Percentiles rank a stretch among this genome's conserved stretches.
phyloP scores from a whole-genome alignment of 2,329 filamentous ascomycete genomes.

The Seiridium unicorne region DNA sequence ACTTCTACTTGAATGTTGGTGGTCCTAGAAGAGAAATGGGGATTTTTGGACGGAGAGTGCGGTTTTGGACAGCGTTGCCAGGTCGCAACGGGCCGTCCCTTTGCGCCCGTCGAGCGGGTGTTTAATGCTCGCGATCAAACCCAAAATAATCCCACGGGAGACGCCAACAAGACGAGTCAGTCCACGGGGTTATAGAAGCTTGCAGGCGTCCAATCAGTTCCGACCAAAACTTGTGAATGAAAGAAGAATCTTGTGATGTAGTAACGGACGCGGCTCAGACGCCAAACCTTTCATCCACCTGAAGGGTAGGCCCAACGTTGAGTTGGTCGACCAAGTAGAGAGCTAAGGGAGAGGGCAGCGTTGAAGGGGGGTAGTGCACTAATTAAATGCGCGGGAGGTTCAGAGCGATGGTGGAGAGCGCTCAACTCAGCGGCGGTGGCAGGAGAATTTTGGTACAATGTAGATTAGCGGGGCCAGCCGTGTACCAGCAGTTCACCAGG shows the following conservation, averaged over 20 bases:
- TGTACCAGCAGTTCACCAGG: background rate
- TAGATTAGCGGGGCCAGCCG: constrained; percentile 14
- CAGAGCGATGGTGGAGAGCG: constrained; percentile 7
- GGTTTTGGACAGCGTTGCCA: background rate
- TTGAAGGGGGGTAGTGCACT: background rate
- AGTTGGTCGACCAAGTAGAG: background rate
- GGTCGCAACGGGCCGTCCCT: background rate
- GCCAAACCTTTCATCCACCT: background rate
- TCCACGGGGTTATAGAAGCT: background rate
- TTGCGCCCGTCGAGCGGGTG: background rate
- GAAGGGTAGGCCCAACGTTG: background rate
- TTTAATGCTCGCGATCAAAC: constrained; percentile 2
- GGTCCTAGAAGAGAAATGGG: background rate
- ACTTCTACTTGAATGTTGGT: constrained; percentile 4
- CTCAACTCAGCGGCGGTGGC: background rate
- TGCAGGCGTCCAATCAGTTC: background rate
- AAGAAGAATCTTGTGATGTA: too few species aligned
- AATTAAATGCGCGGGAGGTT: constrained; percentile 2
- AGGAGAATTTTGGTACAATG: constrained; percentile 7
- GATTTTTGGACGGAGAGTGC: background rate
- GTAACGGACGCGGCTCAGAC: background rate
- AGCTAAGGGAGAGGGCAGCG: background rate
- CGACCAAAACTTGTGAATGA: background rate
- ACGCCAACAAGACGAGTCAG: background rate
- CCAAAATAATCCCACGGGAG: background rate